phyloP scores from a whole-genome alignment of 2,329 filamentous ascomycete genomes.

The Colletotrichum lindemuthianum region DNA sequence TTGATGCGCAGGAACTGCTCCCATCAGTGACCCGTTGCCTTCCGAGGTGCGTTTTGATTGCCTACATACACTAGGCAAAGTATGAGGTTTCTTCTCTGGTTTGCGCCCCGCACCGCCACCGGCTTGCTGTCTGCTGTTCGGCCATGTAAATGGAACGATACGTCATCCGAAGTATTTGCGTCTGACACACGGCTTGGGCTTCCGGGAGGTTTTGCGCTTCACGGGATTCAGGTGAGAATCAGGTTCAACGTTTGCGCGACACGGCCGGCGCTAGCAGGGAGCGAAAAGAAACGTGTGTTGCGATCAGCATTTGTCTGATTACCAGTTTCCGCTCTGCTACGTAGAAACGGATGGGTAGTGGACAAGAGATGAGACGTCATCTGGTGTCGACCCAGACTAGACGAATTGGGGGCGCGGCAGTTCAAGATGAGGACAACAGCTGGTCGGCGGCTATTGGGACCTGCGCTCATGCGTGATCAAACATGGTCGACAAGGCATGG shows the following conservation, averaged over 20 bases:
- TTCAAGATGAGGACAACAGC: background rate
- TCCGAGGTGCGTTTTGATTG: too few relatives aligned
- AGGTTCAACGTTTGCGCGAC: background rate
- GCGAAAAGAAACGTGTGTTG: background rate
- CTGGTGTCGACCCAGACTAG: background rate
- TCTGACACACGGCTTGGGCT: background rate
- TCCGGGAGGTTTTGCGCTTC: constrained; percentile 7
- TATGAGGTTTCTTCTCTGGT: too few relatives aligned
- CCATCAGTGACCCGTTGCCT: too few relatives aligned
- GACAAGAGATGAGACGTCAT: constrained; percentile 15
- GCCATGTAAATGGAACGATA: background rate
- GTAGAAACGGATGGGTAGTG: constrained; percentile 1
- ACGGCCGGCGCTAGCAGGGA: constrained; percentile 8
- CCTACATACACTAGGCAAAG: too few relatives aligned
- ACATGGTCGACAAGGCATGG: background rate
- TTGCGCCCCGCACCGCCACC: too few relatives aligned
- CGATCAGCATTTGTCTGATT: constrained; percentile 7
- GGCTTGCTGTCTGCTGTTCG: too few relatives aligned
- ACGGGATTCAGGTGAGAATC: constrained; percentile 14
- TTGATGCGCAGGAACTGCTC: too few relatives aligned
- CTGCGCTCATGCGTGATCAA: background rate
- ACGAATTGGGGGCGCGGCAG: background rate
- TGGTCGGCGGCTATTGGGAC: constrained; percentile 4
- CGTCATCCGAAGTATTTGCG: constrained; percentile 17
- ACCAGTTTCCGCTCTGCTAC: background rate